Percentiles rank a stretch among this genome's conserved stretches.
Evolutionary conservation across 1,139 yeast genomes (phyloP).

Genomic region (Suhomyces terraborum): DNA sequence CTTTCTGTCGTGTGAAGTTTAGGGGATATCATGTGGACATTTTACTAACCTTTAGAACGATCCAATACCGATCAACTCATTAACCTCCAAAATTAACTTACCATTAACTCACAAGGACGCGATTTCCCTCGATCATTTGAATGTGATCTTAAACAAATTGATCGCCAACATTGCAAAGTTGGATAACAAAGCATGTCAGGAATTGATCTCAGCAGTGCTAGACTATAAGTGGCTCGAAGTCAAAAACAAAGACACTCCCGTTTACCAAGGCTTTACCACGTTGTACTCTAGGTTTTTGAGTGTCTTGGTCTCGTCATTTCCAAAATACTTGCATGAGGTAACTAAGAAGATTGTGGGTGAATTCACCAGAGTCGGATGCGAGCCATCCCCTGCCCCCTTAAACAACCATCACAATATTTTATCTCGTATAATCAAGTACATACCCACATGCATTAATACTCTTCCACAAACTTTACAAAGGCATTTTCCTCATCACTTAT

Average conservation of each 20-base stretch:
- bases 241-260: slow-evolving; percentile 20
- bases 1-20: slow-evolving; percentile 11
- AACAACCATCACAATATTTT: slow-evolving; percentile 68
- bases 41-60: slow-evolving; percentile 39
- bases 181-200: slow-evolving; percentile 38
- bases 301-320: slow-evolving; percentile 80
- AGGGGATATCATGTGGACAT: slow-evolving; percentile 10
- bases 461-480: slow-evolving; percentile 60
- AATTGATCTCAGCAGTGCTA: slow-evolving; percentile 38
- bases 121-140: slow-evolving; percentile 37
- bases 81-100: slow-evolving; percentile 39
- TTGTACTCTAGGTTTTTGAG: slow-evolving; percentile 68
- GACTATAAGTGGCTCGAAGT: slow-evolving; percentile 59
- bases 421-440: slow-evolving; percentile 60
- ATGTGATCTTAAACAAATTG: slow-evolving; percentile 36
- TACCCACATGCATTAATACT: slow-evolving; percentile 77
- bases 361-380: slow-evolving; percentile 37
- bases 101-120: slow-evolving; percentile 39
- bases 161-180: slow-evolving; percentile 41
- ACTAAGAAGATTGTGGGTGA: slow-evolving; percentile 63
- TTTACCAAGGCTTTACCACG: slow-evolving; percentile 40
- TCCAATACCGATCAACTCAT: slow-evolving; percentile 36
- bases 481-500: slow-evolving; percentile 76
- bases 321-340: slow-evolving; percentile 89
- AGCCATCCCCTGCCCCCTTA: slow-evolving; percentile 23